Conservation (phyloP, 106 monocot species). For the Amphibolis antarctica region DNA sequence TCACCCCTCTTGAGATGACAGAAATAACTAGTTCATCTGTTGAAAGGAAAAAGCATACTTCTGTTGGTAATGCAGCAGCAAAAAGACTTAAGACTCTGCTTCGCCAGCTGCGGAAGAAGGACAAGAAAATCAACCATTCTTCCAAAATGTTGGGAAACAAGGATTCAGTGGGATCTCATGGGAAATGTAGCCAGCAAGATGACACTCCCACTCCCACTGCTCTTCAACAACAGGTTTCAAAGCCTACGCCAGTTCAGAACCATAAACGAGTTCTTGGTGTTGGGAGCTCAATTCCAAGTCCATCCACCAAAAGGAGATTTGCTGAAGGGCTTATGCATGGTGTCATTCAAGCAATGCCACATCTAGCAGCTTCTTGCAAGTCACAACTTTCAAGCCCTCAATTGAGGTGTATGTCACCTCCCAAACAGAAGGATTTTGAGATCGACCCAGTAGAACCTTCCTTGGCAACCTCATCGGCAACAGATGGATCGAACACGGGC, state of each 20-base stretch:
- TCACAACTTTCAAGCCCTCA: conserved; percentile 20
- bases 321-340: conserved; percentile 51
- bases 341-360: conserved; percentile 59
- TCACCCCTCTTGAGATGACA: not conserved
- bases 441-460: conserved; percentile 19
- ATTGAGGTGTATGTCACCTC: conserved; percentile 17
- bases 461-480: conserved; percentile 16
- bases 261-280: conserved; percentile 45
- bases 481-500: not conserved
- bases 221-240: conserved; percentile 42
- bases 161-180: conserved; percentile 25
- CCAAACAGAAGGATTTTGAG: conserved; percentile 33
- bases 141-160: conserved; percentile 21
- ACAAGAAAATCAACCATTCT: conserved; percentile 21
- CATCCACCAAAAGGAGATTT: conserved; percentile 42
- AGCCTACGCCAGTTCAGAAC: conserved; percentile 24
- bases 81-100: conserved; percentile 46
- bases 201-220: conserved; percentile 45
- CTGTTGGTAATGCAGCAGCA: conserved; percentile 42
- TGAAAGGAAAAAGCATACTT: conserved; percentile 27
- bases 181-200: conserved; percentile 26
- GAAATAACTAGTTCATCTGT: conserved; percentile 6
- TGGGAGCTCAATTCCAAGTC: conserved; percentile 39
- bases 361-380: conserved; percentile 7
- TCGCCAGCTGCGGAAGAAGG: conserved; percentile 32